Evolutionary conservation across 805 yeast species (phyloP).

Genomic region (Candida insectorum): DNA sequence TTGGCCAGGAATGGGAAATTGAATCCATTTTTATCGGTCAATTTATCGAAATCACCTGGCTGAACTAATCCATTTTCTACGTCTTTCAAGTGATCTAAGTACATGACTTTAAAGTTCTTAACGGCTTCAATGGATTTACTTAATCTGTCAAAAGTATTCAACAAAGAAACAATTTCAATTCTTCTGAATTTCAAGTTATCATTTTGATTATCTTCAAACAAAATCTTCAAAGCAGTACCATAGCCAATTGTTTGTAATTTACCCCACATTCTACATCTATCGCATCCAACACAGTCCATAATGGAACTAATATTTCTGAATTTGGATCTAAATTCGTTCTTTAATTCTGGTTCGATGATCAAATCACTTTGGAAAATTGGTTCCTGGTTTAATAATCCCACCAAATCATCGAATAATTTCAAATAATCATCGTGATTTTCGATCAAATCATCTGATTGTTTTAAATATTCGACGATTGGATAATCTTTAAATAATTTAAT

Average conservation of each 20-base stretch:
- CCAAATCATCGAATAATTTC: conserved; percentile 13
- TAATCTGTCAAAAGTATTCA: conserved; percentile 89
- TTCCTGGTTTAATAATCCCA: conserved; percentile 25
- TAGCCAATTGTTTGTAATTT: conserved; percentile 96
- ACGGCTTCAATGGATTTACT: conserved; percentile 81
- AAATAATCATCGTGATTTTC: conserved; percentile 42
- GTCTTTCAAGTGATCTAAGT: conserved; percentile 39
- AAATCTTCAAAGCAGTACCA: conserved; percentile 89
- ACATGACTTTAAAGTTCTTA: conserved; percentile 62
- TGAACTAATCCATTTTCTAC: conserved; percentile 36
- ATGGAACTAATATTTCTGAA: conserved; percentile 87
- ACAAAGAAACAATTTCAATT: conserved; percentile 82
- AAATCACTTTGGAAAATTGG: conserved; percentile 45
- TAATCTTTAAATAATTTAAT: conserved; percentile 47
- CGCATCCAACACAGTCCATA: conserved; percentile 99
- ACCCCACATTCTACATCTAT: conserved; percentile 97
- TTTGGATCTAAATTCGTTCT: conserved; percentile 80
- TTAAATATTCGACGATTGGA: conserved; percentile 13
- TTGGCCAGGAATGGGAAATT: conserved; percentile 33
- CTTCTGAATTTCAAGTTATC: conserved; percentile 58
- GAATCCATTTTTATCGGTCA: conserved; percentile 25
- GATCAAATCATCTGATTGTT: conserved; percentile 41
- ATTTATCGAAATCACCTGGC: conserved; percentile 39
- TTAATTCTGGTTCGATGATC: conserved; percentile 52
- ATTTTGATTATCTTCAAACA: conserved; percentile 69